Evolutionary conservation across 352 stramenopile species (phyloP), one percentile per base, ranked within the genome.

Genomic region (Thraustochytrium striatum): DNA sequence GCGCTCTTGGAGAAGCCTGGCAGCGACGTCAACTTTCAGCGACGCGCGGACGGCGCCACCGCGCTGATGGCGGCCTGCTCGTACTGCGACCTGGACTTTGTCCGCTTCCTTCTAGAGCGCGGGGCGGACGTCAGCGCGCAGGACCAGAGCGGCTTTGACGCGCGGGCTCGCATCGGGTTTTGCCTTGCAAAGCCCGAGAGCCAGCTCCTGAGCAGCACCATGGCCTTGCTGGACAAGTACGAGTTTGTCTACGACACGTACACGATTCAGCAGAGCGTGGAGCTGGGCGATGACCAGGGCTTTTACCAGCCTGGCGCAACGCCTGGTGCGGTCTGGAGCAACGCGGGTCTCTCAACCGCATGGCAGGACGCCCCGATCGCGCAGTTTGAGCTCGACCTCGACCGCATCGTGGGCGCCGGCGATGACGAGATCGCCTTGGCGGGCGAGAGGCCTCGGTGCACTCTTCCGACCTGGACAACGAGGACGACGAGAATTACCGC

Each of bases 231-330:
- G 16, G 47, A 55, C 16, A 55, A 16, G 16, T 16, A 16, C 16
- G 65, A 75, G 50, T 75, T 61, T 43, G 65, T 62, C 11, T 75
- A 75, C 50, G 65, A 75, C 30, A 75, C 65, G 3, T 75, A 75
- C 65, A 43, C 68, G 41, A 43, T 75, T 39, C 44, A 43, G 41
- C 11, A 61, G 19, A 43, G 61, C 11, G 32, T 62, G 8, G 65
- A 75, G 41, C 36, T 16, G 43, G 65, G 39, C 44, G 43, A 58
- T 32, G 30, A 28, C 39, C 16, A 16, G 5, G 3, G 65, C 43
- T 25, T 39, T 25, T 21, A 25, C 47, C 25, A 25, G 47, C 25
- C 47, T 55, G 47, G 47, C 16, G 25, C 16, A 25, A 21, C 16
- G 16, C 16, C n/a, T n/a, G n/a, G n/a, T n/a, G n/a, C n/a, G n/a